A percentile compares a stretch with the other conserved stretches of the same genome.
Evolutionary conservation across 2,329 filamentous ascomycete genomes (phyloP).

Genomic region (Parascedosporium putredinis): DNA sequence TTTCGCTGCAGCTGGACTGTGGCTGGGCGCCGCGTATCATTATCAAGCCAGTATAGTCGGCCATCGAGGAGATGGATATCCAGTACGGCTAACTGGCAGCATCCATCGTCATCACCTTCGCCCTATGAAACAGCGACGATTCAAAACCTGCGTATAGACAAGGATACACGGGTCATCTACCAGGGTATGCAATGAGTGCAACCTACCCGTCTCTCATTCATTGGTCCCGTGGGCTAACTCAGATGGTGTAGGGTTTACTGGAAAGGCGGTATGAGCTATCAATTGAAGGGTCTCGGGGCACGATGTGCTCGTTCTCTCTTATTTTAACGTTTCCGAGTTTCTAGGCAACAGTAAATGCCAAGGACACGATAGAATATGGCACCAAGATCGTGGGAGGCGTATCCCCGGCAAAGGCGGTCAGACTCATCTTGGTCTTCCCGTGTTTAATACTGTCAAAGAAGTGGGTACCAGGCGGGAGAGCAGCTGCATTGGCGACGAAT

Average conservation of each 20-base stretch:
- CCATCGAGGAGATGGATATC: background rate
- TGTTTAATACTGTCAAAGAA: conserved; percentile 21
- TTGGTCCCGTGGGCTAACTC: too few species aligned
- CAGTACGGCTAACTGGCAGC: too few species aligned
- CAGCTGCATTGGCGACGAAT: background rate
- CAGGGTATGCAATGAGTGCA: too few species aligned
- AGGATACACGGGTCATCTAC: conserved; percentile 23
- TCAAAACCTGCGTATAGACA: conserved; percentile 18
- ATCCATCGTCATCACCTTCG: too few species aligned
- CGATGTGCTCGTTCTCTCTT: background rate
- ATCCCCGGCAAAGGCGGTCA: conserved; percentile 25
- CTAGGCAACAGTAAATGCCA: conserved; percentile 27
- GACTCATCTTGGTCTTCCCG: conserved; percentile 23
- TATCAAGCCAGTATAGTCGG: too few species aligned
- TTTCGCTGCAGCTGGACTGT: background rate
- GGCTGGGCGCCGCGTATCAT: too few species aligned
- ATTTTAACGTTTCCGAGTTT: background rate
- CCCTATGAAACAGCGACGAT: conserved; percentile 20
- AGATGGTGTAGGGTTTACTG: conserved; percentile 23
- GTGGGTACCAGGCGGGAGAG: conserved; percentile 16
- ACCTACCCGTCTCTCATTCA: too few species aligned
- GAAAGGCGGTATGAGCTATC: conserved; percentile 20
- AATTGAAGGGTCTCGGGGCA: background rate
- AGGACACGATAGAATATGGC: conserved; percentile 27
- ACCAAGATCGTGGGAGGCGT: conserved; percentile 28